These are phyloP conservation scores for Candida qinlingensis DNA, from an alignment of 805 yeast species.

Conservation along the genomic window DNA sequence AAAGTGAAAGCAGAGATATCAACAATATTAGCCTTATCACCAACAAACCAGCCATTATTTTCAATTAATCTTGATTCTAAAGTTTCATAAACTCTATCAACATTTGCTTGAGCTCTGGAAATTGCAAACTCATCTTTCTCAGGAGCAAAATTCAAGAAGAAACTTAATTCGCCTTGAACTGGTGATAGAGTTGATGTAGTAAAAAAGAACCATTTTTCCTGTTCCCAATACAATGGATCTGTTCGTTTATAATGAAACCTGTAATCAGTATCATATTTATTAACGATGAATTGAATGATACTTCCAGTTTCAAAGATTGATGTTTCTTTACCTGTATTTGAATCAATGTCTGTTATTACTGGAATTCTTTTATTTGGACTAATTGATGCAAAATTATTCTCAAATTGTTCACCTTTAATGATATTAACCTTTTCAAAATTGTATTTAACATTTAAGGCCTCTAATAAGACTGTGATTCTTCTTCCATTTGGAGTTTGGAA, in stretches of 20 bases:
- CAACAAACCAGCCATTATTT: slow-evolving; percentile 48
- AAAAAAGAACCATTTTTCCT: slow-evolving; percentile 44
- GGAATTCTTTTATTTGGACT: slow-evolving; percentile 61
- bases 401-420: not conserved
- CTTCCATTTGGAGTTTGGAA: slow-evolving; percentile 4
- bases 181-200: slow-evolving; percentile 53
- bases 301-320: slow-evolving; percentile 47
- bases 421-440: not conserved
- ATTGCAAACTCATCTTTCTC: slow-evolving; percentile 43
- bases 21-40: slow-evolving; percentile 47
- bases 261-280: slow-evolving; percentile 47
- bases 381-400: slow-evolving; percentile 21
- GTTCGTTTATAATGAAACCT: slow-evolving; percentile 31
- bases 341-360: slow-evolving; percentile 31
- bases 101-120: slow-evolving; percentile 40
- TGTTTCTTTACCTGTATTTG: slow-evolving; percentile 34
- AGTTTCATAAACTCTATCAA: slow-evolving; percentile 42
- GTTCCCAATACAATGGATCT: slow-evolving; percentile 49
- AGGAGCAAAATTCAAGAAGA: slow-evolving; percentile 29
- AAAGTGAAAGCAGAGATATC: slow-evolving; percentile 38
- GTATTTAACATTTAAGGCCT: not conserved
- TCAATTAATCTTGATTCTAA: slow-evolving; percentile 40
- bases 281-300: slow-evolving; percentile 38
- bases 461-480: not conserved
- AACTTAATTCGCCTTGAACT: slow-evolving; percentile 43